Evolutionary conservation across 1,139 yeast genomes (phyloP), one percentile per base, ranked within the genome.

Genomic region (Candida sanyaensis): DNA sequence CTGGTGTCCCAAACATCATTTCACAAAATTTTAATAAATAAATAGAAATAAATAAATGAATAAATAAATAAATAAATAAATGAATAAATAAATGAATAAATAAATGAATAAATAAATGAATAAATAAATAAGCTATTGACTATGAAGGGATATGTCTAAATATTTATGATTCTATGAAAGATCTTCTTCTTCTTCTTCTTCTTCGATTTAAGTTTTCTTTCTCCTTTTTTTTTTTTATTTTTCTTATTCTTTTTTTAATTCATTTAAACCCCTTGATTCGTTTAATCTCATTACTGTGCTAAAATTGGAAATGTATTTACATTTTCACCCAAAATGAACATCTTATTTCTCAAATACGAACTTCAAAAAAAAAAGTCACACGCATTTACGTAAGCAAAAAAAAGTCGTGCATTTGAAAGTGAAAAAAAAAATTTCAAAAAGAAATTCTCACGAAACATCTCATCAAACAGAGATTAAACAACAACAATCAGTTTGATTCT

Each of bases 251-350:
- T 10, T 17, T 34, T 34, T 34, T 21, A 17, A 17, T 17, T 21
- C 27, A 12, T n/a, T 12, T 27, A 13, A 32, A 37, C 30, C 39
- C 39, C 24, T 24, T 11, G 29, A n/a, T 27, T n/a, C 31, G 23
- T 7, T 12, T 11, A 9, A n/a, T 29, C 21, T 31, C 34, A 40
- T 40, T 40, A 41, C 17, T 5, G 31, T 37, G 29, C 45, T 42
- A 42, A 42, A 42, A 42, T 37, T 42, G 45, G 45, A 36, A 42
- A 6, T 30, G 7, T 40, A 29, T 40, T 40, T 40, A 40, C 42
- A 8, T 31, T 30, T n/a, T 30, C 17, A 24, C 42, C 42, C 12
- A 4, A 37, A 27, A 37, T 13, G 37, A 10, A 34, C 26, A 5
- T 17, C 21, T 17, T 17, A 11, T 17, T 9, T 23, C 27, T 10